These are phyloP conservation scores for Aspergillus bridgeri DNA, from an alignment of 495 filamentous ascomycete species.

Conservation along the genomic window DNA sequence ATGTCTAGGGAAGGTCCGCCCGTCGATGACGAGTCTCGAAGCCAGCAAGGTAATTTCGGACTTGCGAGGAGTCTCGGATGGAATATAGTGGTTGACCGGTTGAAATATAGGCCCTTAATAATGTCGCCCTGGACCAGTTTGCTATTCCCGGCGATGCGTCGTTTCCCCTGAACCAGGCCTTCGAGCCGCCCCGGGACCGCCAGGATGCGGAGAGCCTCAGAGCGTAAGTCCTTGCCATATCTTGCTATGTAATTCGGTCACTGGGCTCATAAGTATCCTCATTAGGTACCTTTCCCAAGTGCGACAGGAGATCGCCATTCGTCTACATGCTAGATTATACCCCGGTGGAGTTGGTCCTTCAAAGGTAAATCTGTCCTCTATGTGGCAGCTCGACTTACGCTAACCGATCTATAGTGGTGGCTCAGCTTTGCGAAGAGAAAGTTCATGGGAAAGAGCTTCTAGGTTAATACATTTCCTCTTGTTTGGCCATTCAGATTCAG, in stretches of 20 bases:
- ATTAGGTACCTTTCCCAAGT: conserved; percentile 76
- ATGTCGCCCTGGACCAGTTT: conserved; percentile 84
- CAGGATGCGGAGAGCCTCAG: conserved; percentile 84
- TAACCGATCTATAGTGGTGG: conserved; percentile 67
- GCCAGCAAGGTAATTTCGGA: conserved; percentile 52
- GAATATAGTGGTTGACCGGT: neutral
- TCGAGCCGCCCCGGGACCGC: conserved; percentile 75
- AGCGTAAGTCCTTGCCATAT: conserved; percentile 46
- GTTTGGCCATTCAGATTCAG: conserved; percentile 11
- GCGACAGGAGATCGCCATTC: conserved; percentile 80
- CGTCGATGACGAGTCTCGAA: conserved; percentile 57
- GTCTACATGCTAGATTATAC: conserved; percentile 82
- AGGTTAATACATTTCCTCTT: conserved; percentile 31
- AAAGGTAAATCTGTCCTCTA: conserved; percentile 54
- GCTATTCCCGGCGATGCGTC: conserved; percentile 89
- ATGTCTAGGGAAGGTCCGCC: conserved; percentile 79
- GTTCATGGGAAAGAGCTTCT: conserved; percentile 96
- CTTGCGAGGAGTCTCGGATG: neutral
- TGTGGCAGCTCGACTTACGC: neutral
- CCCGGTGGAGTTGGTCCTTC: conserved; percentile 78
- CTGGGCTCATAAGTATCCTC: neutral
- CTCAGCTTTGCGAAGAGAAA: conserved; percentile 97
- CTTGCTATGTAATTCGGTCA: neutral
- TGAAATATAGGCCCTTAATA: conserved; percentile 54
- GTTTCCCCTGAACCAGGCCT: conserved; percentile 88